A percentile compares a stretch with the other conserved stretches of the same genome.
These are phyloP conservation scores for Chlorella sp. DNA, from an alignment of 139 green algal species.

Conservation along the genomic window DNA sequence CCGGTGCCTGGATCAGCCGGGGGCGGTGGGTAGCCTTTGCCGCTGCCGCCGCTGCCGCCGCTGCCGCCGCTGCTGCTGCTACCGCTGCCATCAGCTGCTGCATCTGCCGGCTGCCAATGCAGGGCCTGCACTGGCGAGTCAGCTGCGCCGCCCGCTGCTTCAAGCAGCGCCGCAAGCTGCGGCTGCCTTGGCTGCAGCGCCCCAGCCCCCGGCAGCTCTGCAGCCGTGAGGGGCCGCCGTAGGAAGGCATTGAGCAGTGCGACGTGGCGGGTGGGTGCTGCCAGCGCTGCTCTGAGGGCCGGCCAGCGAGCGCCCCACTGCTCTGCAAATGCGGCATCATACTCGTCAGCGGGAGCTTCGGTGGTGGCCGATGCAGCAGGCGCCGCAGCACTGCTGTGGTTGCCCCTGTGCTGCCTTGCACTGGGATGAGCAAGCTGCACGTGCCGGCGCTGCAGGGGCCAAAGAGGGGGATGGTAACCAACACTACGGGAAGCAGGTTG, in stretches of 20 bases:
- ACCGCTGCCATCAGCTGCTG: no score
- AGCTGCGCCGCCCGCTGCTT: not conserved
- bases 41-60: no score
- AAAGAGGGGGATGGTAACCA: no score
- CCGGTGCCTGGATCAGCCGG: constrained; percentile 7
- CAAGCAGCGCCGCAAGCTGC: not conserved
- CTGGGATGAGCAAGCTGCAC: no score
- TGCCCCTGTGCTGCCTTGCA: not conserved
- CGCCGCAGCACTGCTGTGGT: not conserved
- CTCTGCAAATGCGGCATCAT: not conserved
- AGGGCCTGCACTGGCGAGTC: not conserved
- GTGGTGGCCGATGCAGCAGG: not conserved
- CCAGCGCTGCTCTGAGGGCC: not conserved
- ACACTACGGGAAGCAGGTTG: no score
- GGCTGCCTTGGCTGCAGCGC: not conserved
- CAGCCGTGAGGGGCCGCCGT: not conserved
- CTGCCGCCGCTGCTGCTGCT: not conserved
- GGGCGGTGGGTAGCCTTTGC: constrained; percentile 14
- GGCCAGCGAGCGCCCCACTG: constrained; percentile 11
- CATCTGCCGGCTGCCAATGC: not conserved
- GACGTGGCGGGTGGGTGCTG: constrained; percentile 8
- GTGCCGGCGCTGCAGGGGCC: no score
- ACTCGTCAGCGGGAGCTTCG: not conserved
- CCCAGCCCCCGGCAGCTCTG: not conserved
- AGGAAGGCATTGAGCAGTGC: constrained; percentile 26